Conservation (phyloP, 2,329 filamentous ascomycete species). For the Aphanoascus verrucosus region DNA sequence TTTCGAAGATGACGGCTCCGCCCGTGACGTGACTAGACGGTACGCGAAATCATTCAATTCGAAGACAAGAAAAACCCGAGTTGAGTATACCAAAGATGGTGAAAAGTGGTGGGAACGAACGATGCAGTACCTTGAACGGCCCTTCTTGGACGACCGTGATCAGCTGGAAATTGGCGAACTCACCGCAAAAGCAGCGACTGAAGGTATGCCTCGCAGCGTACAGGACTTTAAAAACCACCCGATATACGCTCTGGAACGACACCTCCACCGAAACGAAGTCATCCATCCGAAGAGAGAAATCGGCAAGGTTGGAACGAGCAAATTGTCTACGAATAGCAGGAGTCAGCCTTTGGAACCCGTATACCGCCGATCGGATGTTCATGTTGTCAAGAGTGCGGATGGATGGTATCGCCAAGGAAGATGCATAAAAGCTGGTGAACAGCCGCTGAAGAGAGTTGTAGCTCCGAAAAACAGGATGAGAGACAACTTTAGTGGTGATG, state of each 20-base stretch:
- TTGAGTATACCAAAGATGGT: slow-evolving; percentile 56
- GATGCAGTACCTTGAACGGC: slow-evolving; percentile 33
- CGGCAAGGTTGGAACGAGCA: slow-evolving; percentile 59
- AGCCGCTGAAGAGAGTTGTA: slow-evolving; percentile 63
- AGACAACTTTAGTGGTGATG: slow-evolving; percentile 22
- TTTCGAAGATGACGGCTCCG: slow-evolving; percentile 69
- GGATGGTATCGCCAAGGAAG: slow-evolving; percentile 86
- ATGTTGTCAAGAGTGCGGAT: slow-evolving; percentile 64
- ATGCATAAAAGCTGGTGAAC: slow-evolving; percentile 65
- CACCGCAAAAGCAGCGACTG: slow-evolving; percentile 56
- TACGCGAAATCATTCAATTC: slow-evolving; percentile 84
- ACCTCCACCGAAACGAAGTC: slow-evolving; percentile 73
- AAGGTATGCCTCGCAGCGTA: slow-evolving; percentile 77
- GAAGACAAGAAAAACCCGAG: slow-evolving; percentile 71
- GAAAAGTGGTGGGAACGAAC: slow-evolving; percentile 46
- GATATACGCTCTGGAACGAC: slow-evolving; percentile 70
- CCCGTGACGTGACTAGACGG: slow-evolving; percentile 73
- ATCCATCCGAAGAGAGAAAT: slow-evolving; percentile 60
- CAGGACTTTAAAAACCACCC: slow-evolving; percentile 83
- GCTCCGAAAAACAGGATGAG: slow-evolving; percentile 15
- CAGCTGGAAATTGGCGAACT: slow-evolving; percentile 75
- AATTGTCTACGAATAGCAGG: slow-evolving; percentile 38
- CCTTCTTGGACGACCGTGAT: slow-evolving; percentile 54
- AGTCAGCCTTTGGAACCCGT: slow-evolving; percentile 58
- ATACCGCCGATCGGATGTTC: slow-evolving; percentile 72